phyloP scores from a whole-genome alignment of 2,329 filamentous ascomycete species.

The Ophiocordyceps robertsii region DNA sequence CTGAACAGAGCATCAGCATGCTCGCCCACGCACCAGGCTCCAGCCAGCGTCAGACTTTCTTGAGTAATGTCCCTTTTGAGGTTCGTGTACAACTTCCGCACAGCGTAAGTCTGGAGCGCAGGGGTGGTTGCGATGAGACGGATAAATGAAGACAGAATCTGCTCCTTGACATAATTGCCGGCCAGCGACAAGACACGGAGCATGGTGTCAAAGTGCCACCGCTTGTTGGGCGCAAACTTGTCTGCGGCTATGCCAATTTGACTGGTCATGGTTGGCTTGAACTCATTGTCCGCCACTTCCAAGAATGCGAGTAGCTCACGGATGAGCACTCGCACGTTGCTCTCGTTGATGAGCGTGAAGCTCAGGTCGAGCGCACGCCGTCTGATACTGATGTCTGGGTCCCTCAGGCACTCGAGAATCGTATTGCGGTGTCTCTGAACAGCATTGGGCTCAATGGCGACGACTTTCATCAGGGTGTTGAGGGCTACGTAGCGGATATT shows the following conservation, averaged over 20 bases:
- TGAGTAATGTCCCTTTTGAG: slow-evolving; percentile 96
- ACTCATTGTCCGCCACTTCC: slow-evolving; percentile 94
- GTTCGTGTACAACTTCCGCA: slow-evolving; percentile 83
- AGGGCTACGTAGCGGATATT: slow-evolving; percentile 97
- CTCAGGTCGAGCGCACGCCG: slow-evolving; percentile 91
- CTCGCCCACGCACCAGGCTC: slow-evolving; percentile 95
- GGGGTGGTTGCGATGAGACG: slow-evolving; percentile 88
- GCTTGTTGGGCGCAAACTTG: slow-evolving; percentile 88
- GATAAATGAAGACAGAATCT: slow-evolving; percentile 92
- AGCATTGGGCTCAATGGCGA: slow-evolving; percentile 93
- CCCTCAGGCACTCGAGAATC: slow-evolving; percentile 86
- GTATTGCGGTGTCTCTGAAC: slow-evolving; percentile 96
- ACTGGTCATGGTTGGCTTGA: slow-evolving; percentile 96
- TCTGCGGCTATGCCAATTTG: slow-evolving; percentile 97
- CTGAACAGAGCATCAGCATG: slow-evolving; percentile 83
- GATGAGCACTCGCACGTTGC: slow-evolving; percentile 87
- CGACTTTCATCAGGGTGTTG: slow-evolving; percentile 95
- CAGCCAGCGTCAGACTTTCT: slow-evolving; percentile 84
- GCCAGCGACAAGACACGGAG: slow-evolving; percentile 84
- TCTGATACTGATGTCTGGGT: slow-evolving; percentile 96
- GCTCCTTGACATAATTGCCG: slow-evolving; percentile 94
- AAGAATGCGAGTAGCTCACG: slow-evolving; percentile 88
- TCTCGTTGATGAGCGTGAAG: slow-evolving; percentile 95
- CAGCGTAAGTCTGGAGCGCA: slow-evolving; percentile 90
- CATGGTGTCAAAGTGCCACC: slow-evolving; percentile 99